These are phyloP conservation scores for Tuber microsphaerosporum DNA, from an alignment of 495 filamentous ascomycete species.

Conservation along the genomic window DNA sequence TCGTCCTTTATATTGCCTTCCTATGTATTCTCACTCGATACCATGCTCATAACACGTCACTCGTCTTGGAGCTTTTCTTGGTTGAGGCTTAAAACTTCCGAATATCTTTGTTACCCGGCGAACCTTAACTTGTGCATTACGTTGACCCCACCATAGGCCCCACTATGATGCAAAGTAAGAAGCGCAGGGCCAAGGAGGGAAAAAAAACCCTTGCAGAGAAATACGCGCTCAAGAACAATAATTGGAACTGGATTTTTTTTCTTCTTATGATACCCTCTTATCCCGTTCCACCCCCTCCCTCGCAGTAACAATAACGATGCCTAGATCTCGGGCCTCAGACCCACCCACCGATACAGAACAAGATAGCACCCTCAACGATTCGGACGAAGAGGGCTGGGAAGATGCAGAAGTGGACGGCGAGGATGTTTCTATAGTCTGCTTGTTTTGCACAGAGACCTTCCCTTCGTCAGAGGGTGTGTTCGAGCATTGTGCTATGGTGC, in stretches of 20 bases:
- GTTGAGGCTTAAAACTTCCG: not conserved
- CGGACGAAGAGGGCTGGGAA: conserved; percentile 57
- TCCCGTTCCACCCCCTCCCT: not conserved
- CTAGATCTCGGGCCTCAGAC: not conserved
- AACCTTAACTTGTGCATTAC: not conserved
- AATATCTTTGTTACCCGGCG: not conserved
- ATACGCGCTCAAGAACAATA: not conserved
- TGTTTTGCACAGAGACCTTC: conserved; percentile 47
- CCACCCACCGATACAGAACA: not conserved
- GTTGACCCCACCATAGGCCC: not conserved
- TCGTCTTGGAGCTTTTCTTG: not conserved
- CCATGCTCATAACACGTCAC: not conserved
- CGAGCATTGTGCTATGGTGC: conserved; percentile 60
- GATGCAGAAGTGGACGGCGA: conserved; percentile 61
- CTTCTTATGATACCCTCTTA: not conserved
- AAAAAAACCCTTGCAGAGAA: not conserved
- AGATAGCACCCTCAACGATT: not conserved
- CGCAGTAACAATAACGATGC: not conserved
- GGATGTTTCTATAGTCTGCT: conserved; percentile 42
- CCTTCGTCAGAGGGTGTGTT: conserved; percentile 72
- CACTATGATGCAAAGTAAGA: not conserved
- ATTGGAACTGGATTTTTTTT: not conserved
- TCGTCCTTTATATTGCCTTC: not conserved
- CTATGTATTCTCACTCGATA: not conserved
- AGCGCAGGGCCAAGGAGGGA: not conserved